phyloP scores from a whole-genome alignment of 805 yeast genomes.

The Metahyphopichia silvanorum region DNA sequence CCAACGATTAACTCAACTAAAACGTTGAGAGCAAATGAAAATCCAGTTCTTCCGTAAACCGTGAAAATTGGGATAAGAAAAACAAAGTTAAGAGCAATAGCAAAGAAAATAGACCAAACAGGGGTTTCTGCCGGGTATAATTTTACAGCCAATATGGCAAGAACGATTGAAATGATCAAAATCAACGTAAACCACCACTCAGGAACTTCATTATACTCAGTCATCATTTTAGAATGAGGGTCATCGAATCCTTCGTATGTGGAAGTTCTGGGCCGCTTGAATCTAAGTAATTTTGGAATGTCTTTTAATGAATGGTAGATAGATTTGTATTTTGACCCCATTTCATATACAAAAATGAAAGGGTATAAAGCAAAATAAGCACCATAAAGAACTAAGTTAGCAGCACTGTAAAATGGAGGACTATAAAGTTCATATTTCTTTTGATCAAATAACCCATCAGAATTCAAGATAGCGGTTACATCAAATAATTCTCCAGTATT shows the following conservation, averaged over 20 bases:
- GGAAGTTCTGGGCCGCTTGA: slow-evolving; percentile 13
- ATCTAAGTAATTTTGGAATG: neutral
- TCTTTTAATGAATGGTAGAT: neutral
- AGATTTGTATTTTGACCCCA: neutral
- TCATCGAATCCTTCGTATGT: slow-evolving; percentile 30
- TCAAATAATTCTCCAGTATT: slow-evolving; percentile 20
- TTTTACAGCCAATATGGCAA: slow-evolving; percentile 28
- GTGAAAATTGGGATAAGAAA: slow-evolving; percentile 30
- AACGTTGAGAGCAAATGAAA: slow-evolving; percentile 29
- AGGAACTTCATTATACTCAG: slow-evolving; percentile 30
- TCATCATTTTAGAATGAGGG: slow-evolving; percentile 31
- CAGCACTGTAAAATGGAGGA: slow-evolving; percentile 17
- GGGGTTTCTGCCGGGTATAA: slow-evolving; percentile 32
- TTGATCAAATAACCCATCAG: slow-evolving; percentile 20
- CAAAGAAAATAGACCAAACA: slow-evolving; percentile 37
- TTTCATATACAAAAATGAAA: slow-evolving; percentile 7
- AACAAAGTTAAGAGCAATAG: slow-evolving; percentile 27
- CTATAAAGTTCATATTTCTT: slow-evolving; percentile 11
- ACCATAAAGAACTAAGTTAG: slow-evolving; percentile 12
- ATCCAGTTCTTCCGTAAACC: slow-evolving; percentile 28
- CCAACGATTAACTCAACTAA: slow-evolving; percentile 35
- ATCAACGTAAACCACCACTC: slow-evolving; percentile 25
- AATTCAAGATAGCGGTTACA: slow-evolving; percentile 34
- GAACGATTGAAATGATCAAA: slow-evolving; percentile 23
- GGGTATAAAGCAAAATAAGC: slow-evolving; percentile 19